Evolutionary conservation across 495 filamentous ascomycete species (phyloP), one percentile per base, ranked within the genome.

Genomic region (Pyronema domesticum): DNA sequence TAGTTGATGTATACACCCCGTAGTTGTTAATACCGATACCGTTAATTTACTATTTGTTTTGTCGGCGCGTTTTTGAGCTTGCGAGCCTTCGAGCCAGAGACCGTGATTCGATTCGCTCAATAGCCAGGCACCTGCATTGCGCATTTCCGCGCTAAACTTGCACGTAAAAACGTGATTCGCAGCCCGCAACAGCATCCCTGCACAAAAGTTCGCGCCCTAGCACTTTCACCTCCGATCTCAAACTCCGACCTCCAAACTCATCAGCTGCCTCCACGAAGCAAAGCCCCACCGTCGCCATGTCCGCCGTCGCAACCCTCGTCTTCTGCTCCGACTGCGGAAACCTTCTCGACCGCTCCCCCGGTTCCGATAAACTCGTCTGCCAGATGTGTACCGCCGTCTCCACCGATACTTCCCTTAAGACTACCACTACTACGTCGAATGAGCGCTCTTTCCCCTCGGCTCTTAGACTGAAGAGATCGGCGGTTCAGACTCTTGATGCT

Each of bases 271-370:
- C 10, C 23, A 50, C 47, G 47, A 30, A 30, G 23, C 47, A n/a
- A 11, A n/a, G 17, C 10, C 3, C 10, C 1, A 23, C 4, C 4
- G 4, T 17, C 50, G 23, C 50, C 39, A 95, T 94, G 87, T 80
- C 89, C 55, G 78, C 81, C 8, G 85, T 95, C 57, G 89, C 87
- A 19, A 91, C 87, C 33, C 73, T 95, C 34, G 79, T 95, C 40
- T 98, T 98, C 70, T 95, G 91, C 71, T 86, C 79, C 14, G 86
- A 88, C 66, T 95, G 89, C 67, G 89, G 89, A 46, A 89, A 94
- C 68, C 76, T 95, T 2, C 76, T 98, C 45, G 85, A 91, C 19
- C 75, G 78, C 19, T 84, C 85, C 18, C 79, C 81, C 47, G 85
- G 86, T 39, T 77, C 79, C 57, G 72, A 77, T 53, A 81, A 86